Percentiles rank a stretch among this genome's conserved stretches.
Evolutionary conservation across 768 basidiomycete species (phyloP).

Genomic region (Sarcodon aspratus): DNA sequence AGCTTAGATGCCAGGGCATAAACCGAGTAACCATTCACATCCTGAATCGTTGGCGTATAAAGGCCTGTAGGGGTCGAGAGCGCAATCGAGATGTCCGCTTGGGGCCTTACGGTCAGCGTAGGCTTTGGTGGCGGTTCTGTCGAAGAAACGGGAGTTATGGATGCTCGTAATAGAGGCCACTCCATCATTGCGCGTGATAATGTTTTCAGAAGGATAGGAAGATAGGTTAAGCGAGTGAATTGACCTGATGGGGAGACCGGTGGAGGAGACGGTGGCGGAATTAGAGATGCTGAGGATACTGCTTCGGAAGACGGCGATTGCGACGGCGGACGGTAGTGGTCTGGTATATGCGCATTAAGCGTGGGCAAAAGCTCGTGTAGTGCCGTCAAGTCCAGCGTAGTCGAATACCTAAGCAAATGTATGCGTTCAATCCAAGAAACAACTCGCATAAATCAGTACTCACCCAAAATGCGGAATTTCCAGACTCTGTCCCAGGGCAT

Average conservation of each 20-base stretch:
- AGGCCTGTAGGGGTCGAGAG: constrained; percentile 75
- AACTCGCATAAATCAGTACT: constrained; percentile 7
- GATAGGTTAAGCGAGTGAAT: constrained; percentile 63
- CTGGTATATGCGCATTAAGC: constrained; percentile 62
- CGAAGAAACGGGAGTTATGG: constrained; percentile 34
- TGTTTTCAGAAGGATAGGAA: constrained; percentile 77
- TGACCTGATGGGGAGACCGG: constrained; percentile 38
- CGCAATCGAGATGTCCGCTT: constrained; percentile 66
- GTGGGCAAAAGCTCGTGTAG: constrained; percentile 50
- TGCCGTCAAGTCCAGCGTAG: constrained; percentile 63
- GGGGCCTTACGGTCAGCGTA: constrained; percentile 58
- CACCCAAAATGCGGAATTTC: constrained; percentile 81
- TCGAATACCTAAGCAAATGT: constrained; percentile 44
- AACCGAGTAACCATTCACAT: constrained; percentile 41
- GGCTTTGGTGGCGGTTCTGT: constrained; percentile 32
- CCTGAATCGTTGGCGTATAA: constrained; percentile 64
- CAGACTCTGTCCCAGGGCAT: constrained; percentile 42
- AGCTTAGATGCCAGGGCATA: constrained; percentile 54
- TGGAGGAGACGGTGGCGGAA: constrained; percentile 27
- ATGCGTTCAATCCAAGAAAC: background rate
- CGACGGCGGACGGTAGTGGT: constrained; percentile 32
- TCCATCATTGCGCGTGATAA: constrained; percentile 71
- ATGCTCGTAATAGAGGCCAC: constrained; percentile 77
- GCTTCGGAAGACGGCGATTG: constrained; percentile 23
- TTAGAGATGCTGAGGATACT: constrained; percentile 25